A percentile compares a stretch with the other conserved stretches of the same genome.
phyloP scores from a whole-genome alignment of 331 rosid species.

The Cydonia oblonga region DNA sequence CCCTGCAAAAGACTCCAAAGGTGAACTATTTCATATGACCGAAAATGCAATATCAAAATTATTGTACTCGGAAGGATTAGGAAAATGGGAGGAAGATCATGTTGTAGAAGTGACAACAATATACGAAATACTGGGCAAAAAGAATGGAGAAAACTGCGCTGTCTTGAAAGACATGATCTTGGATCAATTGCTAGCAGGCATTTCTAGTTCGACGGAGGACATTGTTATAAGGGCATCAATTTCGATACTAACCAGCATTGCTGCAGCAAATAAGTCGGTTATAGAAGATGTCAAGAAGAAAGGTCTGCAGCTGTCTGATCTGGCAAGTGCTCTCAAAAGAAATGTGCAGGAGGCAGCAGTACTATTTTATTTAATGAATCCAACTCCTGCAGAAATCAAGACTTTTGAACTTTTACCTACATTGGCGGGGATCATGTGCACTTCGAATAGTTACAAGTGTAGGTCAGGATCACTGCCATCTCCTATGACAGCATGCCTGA shows the following conservation, averaged over 20 bases:
- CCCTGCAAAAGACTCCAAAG: constrained; percentile 32
- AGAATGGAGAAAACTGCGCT: constrained; percentile 31
- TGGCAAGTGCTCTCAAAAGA: constrained; percentile 68
- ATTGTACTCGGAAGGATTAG: constrained; percentile 38
- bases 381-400: constrained; percentile 61
- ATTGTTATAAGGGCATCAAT: constrained; percentile 55
- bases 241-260: constrained; percentile 45
- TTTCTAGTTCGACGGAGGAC: constrained; percentile 66
- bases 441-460: constrained; percentile 31
- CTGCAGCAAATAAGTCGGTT: constrained; percentile 54
- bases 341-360: constrained; percentile 72
- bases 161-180: constrained; percentile 63
- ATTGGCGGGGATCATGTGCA: constrained; percentile 52
- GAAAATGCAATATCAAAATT: constrained; percentile 32
- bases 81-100: constrained; percentile 42
- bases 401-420: constrained; percentile 55
- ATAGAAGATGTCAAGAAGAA: constrained; percentile 64
- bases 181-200: constrained; percentile 51
- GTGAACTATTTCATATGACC: constrained; percentile 23
- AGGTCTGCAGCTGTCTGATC: constrained; percentile 55
- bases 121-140: constrained; percentile 40
- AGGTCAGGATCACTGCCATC: constrained; percentile 41
- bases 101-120: constrained; percentile 45
- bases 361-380: constrained; percentile 61
- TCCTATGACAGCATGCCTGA: constrained; percentile 66